Conservation (phyloP, 1,284 basidiomycete species). For the Marasmius fiardii region DNA sequence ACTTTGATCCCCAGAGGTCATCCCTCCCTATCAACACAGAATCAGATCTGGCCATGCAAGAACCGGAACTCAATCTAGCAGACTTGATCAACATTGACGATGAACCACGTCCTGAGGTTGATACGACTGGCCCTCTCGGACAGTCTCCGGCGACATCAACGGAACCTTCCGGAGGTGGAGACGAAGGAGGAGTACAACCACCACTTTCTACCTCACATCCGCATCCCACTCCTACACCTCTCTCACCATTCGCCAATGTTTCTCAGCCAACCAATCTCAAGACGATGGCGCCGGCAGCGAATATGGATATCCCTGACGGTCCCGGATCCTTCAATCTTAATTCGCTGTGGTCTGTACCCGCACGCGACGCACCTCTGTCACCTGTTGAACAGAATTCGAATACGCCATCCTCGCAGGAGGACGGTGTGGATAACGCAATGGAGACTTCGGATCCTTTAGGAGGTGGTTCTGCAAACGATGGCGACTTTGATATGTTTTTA, state of each 20-base stretch:
- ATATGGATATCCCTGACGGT: too few species aligned
- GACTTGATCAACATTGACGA: conserved; percentile 80
- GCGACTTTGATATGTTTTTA: conserved; percentile 82
- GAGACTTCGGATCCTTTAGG: conserved; percentile 38
- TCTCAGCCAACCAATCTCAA: conserved; percentile 38
- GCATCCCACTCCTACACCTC: conserved; percentile 13
- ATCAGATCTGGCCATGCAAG: conserved; percentile 37
- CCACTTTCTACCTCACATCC: conserved; percentile 10
- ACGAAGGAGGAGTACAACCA: conserved; percentile 11
- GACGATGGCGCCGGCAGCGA: too few species aligned
- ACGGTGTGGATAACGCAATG: conserved; percentile 38
- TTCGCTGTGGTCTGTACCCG: conserved; percentile 52
- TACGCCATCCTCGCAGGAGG: conserved; percentile 24
- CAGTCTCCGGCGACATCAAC: conserved; percentile 4
- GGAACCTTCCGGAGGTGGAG: background rate
- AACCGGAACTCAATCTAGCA: conserved; percentile 67
- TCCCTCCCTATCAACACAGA: conserved; percentile 39
- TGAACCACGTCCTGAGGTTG: conserved; percentile 32
- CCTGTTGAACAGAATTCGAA: conserved; percentile 19
- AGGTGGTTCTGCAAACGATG: conserved; percentile 47
- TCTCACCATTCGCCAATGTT: conserved; percentile 50
- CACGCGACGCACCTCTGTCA: conserved; percentile 12
- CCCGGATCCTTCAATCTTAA: conserved; percentile 68
- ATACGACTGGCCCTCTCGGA: conserved; percentile 4
- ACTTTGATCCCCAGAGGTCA: conserved; percentile 25